Evolutionary conservation across 2,329 filamentous ascomycete genomes (phyloP), one percentile per base, ranked within the genome.

Genomic region (Ascochyta fabae): DNA sequence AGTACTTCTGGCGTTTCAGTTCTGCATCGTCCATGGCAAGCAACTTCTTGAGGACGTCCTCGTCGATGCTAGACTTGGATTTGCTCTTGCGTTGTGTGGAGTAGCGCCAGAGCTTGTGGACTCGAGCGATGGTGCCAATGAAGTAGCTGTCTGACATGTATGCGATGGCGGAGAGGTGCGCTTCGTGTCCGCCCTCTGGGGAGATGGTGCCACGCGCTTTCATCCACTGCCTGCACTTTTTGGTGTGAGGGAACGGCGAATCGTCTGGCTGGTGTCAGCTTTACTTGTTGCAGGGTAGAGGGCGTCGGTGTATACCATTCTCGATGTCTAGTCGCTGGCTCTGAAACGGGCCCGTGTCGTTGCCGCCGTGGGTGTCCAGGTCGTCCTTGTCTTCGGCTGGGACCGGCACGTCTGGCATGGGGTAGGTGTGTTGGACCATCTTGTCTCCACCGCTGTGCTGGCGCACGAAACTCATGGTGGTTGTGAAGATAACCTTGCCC

Each of bases 61-160:
- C 78, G 53, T 77, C 74, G 27, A 79, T 71, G 53, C 65, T 75
- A 22, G 72, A 72, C 60, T 74, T 74, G 15, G 67, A 62, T 9
- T 71, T 70, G 63, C 57, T 65, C 59, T 73, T 69, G 58, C 74
- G 69, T 4, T 58, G 81, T 12, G 79, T 83, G 1, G 84, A 85
- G 72, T 90, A 91, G 13, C 90, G 83, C 84, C 90, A 93, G 33
- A 97, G 82, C 53, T 86, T 84, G 75, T 97, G 93, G 50, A 93
- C 88, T 19, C 91, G 86, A 26, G 88, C 82, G 7, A 97, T 86
- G 2, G 93, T 97, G 35, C 91, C 93, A 74, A 98, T 93, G 77
- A 99, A 98, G 79, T 91, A 95, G 71, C 85, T 90, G 77, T 98
- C 94, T 24, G 88, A 91, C 80, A 98, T 90, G 79, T 98, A 99